Evolutionary conservation across 768 basidiomycete genomes (phyloP).

Genomic region (Suillus ampliporus): DNA sequence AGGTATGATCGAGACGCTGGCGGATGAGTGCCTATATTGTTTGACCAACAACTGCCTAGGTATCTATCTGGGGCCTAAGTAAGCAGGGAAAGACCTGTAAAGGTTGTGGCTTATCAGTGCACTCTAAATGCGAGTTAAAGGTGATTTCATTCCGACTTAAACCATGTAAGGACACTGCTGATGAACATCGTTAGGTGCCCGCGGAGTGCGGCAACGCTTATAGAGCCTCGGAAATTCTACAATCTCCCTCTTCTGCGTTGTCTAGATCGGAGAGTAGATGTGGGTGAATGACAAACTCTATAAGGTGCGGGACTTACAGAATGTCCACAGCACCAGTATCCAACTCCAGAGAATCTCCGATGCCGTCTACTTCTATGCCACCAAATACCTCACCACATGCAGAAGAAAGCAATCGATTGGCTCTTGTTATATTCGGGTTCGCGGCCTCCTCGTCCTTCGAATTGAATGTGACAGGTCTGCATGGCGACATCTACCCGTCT

Average conservation of each 20-base stretch:
- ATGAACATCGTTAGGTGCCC: conserved; percentile 56
- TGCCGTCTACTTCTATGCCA: conserved; percentile 63
- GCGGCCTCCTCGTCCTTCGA: conserved; percentile 79
- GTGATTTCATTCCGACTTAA: conserved; percentile 39
- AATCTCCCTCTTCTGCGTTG: conserved; percentile 37
- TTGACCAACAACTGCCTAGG: conserved; percentile 43
- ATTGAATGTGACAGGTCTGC: conserved; percentile 65
- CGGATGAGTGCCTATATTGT: conserved; percentile 13
- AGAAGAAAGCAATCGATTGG: conserved; percentile 55
- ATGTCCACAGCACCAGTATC: conserved; percentile 8
- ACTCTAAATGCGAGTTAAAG: conserved; percentile 87
- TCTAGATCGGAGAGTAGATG: conserved; percentile 37
- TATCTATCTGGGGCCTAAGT: conserved; percentile 86
- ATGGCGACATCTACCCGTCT: conserved; percentile 14
- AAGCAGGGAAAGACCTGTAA: conserved; percentile 89
- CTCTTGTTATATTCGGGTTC: conserved; percentile 78
- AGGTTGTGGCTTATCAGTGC: conserved; percentile 77
- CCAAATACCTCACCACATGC: conserved; percentile 40
- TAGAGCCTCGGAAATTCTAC: conserved; percentile 27
- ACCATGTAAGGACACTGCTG: background rate
- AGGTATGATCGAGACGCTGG: conserved; percentile 48
- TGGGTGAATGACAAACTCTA: conserved; percentile 19
- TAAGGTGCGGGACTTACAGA: conserved; percentile 8
- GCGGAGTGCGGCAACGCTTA: conserved; percentile 61
- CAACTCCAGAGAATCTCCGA: conserved; percentile 38